These are phyloP conservation scores for Tylopilus felleus DNA, from an alignment of 768 basidiomycete species.

Conservation along the genomic window DNA sequence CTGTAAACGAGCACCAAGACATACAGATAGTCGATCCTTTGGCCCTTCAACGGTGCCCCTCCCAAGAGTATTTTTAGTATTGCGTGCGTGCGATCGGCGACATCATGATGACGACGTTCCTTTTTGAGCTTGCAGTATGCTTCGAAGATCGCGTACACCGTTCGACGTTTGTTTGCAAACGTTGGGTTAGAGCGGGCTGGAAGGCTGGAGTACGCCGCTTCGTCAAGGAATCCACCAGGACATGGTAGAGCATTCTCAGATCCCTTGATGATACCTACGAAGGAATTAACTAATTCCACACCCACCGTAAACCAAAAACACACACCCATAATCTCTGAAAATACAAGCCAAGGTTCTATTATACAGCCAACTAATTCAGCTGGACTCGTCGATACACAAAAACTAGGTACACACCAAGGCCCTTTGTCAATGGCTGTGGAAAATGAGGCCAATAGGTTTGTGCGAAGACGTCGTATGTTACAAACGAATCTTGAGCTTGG, in stretches of 20 bases:
- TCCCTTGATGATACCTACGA: constrained; percentile 60
- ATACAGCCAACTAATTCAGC: not conserved
- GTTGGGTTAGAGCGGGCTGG: constrained; percentile 52
- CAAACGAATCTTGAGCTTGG: constrained; percentile 21
- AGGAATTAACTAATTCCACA: not conserved
- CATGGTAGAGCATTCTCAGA: constrained; percentile 49
- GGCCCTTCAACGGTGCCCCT: constrained; percentile 32
- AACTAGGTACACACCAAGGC: constrained; percentile 42
- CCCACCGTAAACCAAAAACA: not conserved
- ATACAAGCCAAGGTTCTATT: constrained; percentile 60
- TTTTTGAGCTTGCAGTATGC: constrained; percentile 48
- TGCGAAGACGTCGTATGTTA: constrained; percentile 49
- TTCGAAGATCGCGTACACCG: constrained; percentile 53
- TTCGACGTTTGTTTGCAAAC: constrained; percentile 48
- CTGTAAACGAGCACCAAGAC: constrained; percentile 11
- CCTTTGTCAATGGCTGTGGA: constrained; percentile 46
- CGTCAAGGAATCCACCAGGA: constrained; percentile 40
- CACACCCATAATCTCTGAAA: constrained; percentile 63
- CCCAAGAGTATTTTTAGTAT: constrained; percentile 39
- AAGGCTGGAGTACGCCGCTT: constrained; percentile 43
- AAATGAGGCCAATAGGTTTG: constrained; percentile 59
- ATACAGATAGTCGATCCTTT: constrained; percentile 55
- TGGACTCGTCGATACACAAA: not conserved
- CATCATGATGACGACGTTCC: constrained; percentile 44
- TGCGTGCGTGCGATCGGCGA: constrained; percentile 60